A percentile compares a stretch with the other conserved stretches of the same genome.
phyloP scores from a whole-genome alignment of 129 eudicot genomes.

The Pittosporum tobira region DNA sequence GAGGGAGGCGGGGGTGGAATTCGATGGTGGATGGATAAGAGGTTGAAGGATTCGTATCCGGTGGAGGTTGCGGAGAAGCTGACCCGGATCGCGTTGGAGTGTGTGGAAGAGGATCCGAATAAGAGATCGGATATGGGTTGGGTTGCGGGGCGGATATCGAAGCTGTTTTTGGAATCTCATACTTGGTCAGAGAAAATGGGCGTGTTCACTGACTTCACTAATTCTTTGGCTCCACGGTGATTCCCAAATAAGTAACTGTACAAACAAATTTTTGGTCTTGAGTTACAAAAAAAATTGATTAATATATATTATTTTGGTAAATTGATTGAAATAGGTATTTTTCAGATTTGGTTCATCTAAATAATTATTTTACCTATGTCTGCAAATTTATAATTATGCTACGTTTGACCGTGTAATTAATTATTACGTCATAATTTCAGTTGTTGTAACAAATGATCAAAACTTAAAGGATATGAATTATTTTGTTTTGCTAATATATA shows the following conservation, averaged over 20 bases:
- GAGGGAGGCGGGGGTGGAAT: constrained; percentile 37
- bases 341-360: too few relatives aligned
- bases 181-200: constrained; percentile 62
- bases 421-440: too few relatives aligned
- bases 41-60: constrained; percentile 80
- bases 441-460: too few relatives aligned
- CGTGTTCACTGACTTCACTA: constrained; percentile 41
- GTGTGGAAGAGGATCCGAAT: constrained; percentile 63
- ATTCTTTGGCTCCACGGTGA: constrained; percentile 67
- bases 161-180: constrained; percentile 62
- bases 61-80: constrained; percentile 67
- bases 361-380: too few relatives aligned
- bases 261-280: too few relatives aligned
- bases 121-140: constrained; percentile 66
- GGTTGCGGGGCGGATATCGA: constrained; percentile 69
- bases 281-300: too few relatives aligned
- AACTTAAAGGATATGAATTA: too few relatives aligned
- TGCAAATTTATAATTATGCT: too few relatives aligned
- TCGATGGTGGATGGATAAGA: constrained; percentile 71
- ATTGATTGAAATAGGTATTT: too few relatives aligned
- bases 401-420: too few relatives aligned
- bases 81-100: constrained; percentile 49
- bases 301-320: too few relatives aligned
- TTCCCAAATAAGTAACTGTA: neutral
- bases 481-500: too few relatives aligned